These are phyloP conservation scores for Bromus sterilis DNA, from an alignment of 176 grass and related monocot genomes.

Conservation along the genomic window DNA sequence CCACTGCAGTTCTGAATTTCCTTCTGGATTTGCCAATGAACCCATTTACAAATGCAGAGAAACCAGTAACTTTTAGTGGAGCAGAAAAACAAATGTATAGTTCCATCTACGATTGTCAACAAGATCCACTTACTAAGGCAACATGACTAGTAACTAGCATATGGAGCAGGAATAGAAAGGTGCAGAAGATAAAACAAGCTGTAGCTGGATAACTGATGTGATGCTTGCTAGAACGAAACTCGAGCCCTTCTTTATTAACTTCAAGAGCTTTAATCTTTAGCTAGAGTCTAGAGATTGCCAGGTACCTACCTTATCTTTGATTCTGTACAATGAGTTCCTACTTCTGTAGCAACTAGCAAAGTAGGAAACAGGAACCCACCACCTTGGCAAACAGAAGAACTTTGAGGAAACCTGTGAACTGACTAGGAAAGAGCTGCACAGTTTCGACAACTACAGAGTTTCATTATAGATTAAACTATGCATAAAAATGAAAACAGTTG, in stretches of 20 bases:
- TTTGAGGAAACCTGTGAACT: not conserved
- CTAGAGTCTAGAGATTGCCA: constrained; percentile 2
- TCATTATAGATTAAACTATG: constrained; percentile 7
- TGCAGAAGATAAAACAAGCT: constrained; percentile 21
- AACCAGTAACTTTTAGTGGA: not conserved
- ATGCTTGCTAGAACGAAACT: constrained; percentile 12
- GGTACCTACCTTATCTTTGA: constrained; percentile 8
- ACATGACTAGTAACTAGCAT: constrained; percentile 20
- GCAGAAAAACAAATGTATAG: not conserved
- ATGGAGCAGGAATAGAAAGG: not conserved
- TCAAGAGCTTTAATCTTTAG: constrained; percentile 9
- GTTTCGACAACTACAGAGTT: not conserved
- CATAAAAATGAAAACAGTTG: constrained; percentile 10
- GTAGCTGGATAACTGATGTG: constrained; percentile 8
- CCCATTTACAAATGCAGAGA: not conserved
- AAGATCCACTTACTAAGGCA: not conserved
- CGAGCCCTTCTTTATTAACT: constrained; percentile 15
- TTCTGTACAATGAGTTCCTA: not conserved
- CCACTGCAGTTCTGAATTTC: not conserved
- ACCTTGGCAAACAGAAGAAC: constrained; percentile 11
- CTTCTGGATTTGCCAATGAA: constrained; percentile 11
- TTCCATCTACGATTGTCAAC: not conserved
- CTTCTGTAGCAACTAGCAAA: constrained; percentile 17
- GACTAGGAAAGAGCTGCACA: constrained; percentile 9
- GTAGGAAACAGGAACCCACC: constrained; percentile 16